A percentile compares a stretch with the other conserved stretches of the same genome.
phyloP scores from a whole-genome alignment of 345 rosid genomes.

The Eucalyptus grandis region DNA sequence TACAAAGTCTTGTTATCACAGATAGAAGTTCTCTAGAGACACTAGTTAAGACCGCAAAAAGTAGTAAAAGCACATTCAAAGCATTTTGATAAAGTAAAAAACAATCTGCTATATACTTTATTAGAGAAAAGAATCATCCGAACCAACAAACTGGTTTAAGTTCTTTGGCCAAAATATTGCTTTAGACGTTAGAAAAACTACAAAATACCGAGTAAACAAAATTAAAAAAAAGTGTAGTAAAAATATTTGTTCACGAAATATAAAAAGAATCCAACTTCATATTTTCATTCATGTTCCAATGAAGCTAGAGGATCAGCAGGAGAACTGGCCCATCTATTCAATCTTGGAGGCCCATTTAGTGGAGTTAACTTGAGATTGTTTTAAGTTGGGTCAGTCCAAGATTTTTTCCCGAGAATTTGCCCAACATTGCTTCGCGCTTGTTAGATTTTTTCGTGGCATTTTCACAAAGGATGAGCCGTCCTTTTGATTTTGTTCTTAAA shows the following conservation, averaged over 20 bases:
- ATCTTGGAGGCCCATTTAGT: background rate
- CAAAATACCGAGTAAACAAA: background rate
- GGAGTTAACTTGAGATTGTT: background rate
- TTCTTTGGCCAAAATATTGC: background rate
- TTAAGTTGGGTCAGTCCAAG: background rate
- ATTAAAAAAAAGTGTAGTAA: background rate
- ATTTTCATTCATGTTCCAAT: background rate
- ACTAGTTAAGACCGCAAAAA: background rate
- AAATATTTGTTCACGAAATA: background rate
- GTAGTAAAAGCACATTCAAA: background rate
- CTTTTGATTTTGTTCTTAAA: background rate
- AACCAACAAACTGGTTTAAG: background rate
- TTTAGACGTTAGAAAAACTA: background rate
- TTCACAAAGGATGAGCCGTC: background rate
- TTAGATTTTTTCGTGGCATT: background rate
- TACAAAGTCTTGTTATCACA: background rate
- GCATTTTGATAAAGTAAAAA: background rate
- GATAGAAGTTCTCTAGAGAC: background rate
- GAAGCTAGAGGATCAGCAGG: background rate
- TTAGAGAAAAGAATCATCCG: background rate
- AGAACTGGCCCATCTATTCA: background rate
- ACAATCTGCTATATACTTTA: background rate
- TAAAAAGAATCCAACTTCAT: background rate
- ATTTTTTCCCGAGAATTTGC: background rate
- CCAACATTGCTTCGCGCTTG: background rate